Evolutionary conservation across 2,329 filamentous ascomycete genomes (phyloP).

Genomic region (Trichoderma oligosporum): DNA sequence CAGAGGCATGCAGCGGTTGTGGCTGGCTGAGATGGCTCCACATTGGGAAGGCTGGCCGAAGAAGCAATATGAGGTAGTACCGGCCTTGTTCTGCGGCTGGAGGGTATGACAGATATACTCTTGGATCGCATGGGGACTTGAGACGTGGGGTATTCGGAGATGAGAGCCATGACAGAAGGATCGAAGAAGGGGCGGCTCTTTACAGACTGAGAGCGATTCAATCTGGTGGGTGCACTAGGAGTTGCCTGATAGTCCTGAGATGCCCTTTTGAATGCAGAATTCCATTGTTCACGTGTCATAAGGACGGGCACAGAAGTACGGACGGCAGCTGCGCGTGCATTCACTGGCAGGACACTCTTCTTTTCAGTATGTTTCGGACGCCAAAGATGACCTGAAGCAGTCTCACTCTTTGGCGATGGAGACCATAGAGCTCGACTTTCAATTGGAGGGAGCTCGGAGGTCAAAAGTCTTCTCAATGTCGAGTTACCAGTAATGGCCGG

Average conservation of each 20-base stretch:
- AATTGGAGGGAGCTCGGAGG: background rate
- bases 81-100: background rate
- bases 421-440: slow-evolving; percentile 9
- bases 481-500: background rate
- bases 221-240: background rate
- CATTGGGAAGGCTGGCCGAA: background rate
- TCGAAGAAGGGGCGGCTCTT: slow-evolving; percentile 16
- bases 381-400: background rate
- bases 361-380: background rate
- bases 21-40: slow-evolving; percentile 10
- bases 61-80: background rate
- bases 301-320: slow-evolving; percentile 8
- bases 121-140: slow-evolving; percentile 1
- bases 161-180: slow-evolving; percentile 13
- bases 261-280: slow-evolving; percentile 6
- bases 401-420: background rate
- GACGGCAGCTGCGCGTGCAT: background rate
- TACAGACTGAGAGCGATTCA: slow-evolving; percentile 6
- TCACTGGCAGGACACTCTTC: background rate
- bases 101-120: slow-evolving; percentile 3
- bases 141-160: slow-evolving; percentile 6
- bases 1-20: background rate
- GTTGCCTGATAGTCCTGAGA: background rate
- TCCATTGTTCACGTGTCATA: slow-evolving; percentile 17
- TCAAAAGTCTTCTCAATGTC: background rate